These are phyloP conservation scores for carrot (Daucus carota) DNA, from an alignment of 129 eudicot genomes.

Conservation along the genomic window DNA sequence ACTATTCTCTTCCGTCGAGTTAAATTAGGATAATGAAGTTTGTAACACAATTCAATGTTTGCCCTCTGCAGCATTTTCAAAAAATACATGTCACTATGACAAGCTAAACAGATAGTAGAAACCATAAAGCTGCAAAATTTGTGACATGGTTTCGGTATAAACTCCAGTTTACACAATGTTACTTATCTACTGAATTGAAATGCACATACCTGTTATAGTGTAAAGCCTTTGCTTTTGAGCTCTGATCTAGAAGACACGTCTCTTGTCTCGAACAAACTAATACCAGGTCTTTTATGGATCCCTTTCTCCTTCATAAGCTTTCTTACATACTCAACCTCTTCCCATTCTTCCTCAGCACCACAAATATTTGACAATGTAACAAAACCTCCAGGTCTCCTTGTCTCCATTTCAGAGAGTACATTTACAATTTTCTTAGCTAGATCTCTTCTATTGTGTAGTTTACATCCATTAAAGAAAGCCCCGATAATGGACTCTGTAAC, in stretches of 20 bases:
- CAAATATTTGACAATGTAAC: slow-evolving; percentile 60
- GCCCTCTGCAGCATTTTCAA: background rate
- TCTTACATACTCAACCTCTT: slow-evolving; percentile 48
- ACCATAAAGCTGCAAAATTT: background rate
- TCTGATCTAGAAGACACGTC: background rate
- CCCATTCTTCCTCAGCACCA: slow-evolving; percentile 70
- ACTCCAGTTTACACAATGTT: background rate
- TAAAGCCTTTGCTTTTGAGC: background rate
- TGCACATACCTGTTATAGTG: background rate
- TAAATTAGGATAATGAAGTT: background rate
- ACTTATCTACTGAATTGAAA: background rate
- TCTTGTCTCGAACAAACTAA: slow-evolving; percentile 31
- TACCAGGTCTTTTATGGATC: slow-evolving; percentile 45
- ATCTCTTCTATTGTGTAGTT: slow-evolving; percentile 58
- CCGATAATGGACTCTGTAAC: slow-evolving; percentile 46
- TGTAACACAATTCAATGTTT: background rate
- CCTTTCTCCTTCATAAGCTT: slow-evolving; percentile 43
- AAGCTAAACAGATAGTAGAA: background rate
- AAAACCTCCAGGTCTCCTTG: slow-evolving; percentile 45
- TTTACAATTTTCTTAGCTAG: slow-evolving; percentile 45
- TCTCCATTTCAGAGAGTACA: slow-evolving; percentile 15
- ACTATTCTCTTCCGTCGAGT: background rate
- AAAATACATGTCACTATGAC: background rate
- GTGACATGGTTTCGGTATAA: background rate
- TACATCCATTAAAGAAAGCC: slow-evolving; percentile 71